A percentile compares a stretch with the other conserved stretches of the same genome.
phyloP scores from a whole-genome alignment of 2,329 filamentous ascomycete genomes.

The Trichoderma koningiopsis region DNA sequence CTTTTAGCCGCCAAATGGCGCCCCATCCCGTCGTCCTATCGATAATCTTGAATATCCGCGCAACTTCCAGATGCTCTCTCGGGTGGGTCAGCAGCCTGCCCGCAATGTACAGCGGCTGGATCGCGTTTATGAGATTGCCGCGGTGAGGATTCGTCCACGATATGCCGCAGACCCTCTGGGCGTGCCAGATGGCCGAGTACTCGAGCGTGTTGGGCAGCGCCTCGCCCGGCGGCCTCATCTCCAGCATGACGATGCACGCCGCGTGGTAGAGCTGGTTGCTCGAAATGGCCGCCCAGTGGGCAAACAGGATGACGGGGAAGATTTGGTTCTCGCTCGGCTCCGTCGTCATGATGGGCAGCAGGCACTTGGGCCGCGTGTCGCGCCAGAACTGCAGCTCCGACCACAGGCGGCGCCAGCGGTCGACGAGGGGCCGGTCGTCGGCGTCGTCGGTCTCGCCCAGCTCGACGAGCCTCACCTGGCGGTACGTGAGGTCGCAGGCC shows the following conservation, averaged over 20 bases:
- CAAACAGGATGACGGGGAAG: constrained; percentile 52
- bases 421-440: constrained; percentile 41
- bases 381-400: constrained; percentile 51
- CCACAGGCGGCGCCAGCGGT: constrained; percentile 50
- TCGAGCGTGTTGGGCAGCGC: constrained; percentile 26
- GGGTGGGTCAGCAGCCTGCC: constrained; percentile 51
- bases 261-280: constrained; percentile 57
- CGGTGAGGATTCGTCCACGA: constrained; percentile 47
- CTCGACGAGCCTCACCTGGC: constrained; percentile 41
- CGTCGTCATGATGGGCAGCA: constrained; percentile 36
- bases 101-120: constrained; percentile 55
- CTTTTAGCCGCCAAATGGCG: constrained; percentile 51
- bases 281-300: constrained; percentile 53
- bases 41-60: constrained; percentile 46
- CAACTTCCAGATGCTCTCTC: constrained; percentile 39
- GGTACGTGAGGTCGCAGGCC: constrained; percentile 48
- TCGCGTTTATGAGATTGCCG: constrained; percentile 52
- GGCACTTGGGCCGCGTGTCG: constrained; percentile 43
- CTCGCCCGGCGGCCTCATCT: constrained; percentile 41
- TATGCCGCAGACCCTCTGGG: constrained; percentile 52
- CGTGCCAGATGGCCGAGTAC: constrained; percentile 21
- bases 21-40: constrained; percentile 53
- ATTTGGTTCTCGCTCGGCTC: constrained; percentile 37
- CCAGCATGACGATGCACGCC: constrained; percentile 43
- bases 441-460: constrained; percentile 45